Evolutionary conservation across 192 early-diverging fungal species (phyloP).

Genomic region (Backusella australiensis): DNA sequence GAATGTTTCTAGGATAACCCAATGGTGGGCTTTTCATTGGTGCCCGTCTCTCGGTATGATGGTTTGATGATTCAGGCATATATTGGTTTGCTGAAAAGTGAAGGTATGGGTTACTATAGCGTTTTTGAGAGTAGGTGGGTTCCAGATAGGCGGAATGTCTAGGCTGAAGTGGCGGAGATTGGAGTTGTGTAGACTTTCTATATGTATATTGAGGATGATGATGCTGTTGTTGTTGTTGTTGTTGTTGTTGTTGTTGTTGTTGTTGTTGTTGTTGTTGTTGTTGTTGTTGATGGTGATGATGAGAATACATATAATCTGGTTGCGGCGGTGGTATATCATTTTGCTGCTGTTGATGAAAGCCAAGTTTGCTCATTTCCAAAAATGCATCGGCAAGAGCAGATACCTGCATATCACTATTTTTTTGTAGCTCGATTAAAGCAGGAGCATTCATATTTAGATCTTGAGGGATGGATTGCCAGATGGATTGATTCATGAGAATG

Average conservation of each 20-base stretch:
- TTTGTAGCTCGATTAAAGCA: not conserved
- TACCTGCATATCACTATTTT: not conserved
- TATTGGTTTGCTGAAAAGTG: not conserved
- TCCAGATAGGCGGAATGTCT: constrained; percentile 1
- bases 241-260: not conserved
- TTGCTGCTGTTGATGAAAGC: not conserved
- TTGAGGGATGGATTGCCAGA: not conserved
- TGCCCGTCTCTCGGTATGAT: not conserved
- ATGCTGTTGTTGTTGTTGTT: not conserved
- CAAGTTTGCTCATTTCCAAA: not conserved
- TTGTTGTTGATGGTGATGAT: not conserved
- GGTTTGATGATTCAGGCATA: not conserved
- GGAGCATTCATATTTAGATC: not conserved
- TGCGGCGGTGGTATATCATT: not conserved
- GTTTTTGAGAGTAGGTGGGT: not conserved
- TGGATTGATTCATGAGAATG: not conserved
- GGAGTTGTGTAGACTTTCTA: not conserved
- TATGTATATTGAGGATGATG: not conserved
- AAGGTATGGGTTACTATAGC: not conserved
- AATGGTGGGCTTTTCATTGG: not conserved
- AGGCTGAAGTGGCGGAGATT: not conserved
- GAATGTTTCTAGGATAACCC: not conserved
- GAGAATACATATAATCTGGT: not conserved
- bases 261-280: not conserved
- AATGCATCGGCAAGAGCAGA: constrained; percentile 5